Conservation (phyloP, 1,284 basidiomycete species). For the Leccinum subrobustum region DNA sequence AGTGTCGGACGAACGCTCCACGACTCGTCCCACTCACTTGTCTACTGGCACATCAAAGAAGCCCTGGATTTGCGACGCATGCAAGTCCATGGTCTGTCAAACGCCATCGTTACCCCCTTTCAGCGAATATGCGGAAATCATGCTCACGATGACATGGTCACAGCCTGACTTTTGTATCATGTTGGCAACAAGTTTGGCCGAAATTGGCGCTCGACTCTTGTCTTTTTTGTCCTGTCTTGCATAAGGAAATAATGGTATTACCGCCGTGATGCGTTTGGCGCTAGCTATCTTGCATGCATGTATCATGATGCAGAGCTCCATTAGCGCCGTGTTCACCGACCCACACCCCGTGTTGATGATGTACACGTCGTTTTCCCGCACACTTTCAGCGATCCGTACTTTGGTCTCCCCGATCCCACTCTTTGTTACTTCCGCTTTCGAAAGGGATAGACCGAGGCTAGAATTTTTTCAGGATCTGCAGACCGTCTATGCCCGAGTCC, state of each 20-base stretch:
- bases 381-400: slow-evolving; percentile 92
- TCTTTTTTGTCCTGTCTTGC: slow-evolving; percentile 99
- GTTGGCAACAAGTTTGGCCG: slow-evolving; percentile 98
- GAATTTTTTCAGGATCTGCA: slow-evolving; percentile 18
- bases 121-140: not conserved
- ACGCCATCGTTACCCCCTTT: slow-evolving; percentile 8
- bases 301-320: slow-evolving; percentile 99
- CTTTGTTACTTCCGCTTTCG: slow-evolving; percentile 81
- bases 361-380: slow-evolving; percentile 98
- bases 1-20: slow-evolving; percentile 18
- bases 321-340: slow-evolving; percentile 84
- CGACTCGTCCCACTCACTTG: slow-evolving; percentile 68
- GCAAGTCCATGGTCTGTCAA: slow-evolving; percentile 92
- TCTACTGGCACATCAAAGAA: slow-evolving; percentile 99
- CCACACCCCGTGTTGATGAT: slow-evolving; percentile 96
- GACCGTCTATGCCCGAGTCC: slow-evolving; percentile 21
- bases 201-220: slow-evolving; percentile 98
- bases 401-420: slow-evolving; percentile 93
- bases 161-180: slow-evolving; percentile 98
- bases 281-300: slow-evolving; percentile 99
- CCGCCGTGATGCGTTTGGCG: slow-evolving; percentile 94
- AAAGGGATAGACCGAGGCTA: slow-evolving; percentile 84
- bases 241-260: slow-evolving; percentile 94
- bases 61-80: slow-evolving; percentile 98
- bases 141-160: slow-evolving; percentile 95